These are phyloP conservation scores for Nitzschia inconspicua DNA, from an alignment of 108 stramenopile genomes.

Conservation along the genomic window DNA sequence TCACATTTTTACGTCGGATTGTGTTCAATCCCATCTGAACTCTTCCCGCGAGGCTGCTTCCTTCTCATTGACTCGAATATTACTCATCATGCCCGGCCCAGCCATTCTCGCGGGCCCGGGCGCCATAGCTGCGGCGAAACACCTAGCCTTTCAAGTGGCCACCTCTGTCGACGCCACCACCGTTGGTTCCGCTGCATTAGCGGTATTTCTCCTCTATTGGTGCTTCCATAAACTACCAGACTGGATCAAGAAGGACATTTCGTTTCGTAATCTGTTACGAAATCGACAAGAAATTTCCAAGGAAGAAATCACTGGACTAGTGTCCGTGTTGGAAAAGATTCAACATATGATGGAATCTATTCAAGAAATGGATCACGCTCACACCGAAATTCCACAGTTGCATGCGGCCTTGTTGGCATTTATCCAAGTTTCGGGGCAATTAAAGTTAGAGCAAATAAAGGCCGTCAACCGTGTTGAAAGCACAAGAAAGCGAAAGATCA, in stretches of 20 bases:
- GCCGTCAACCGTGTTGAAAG: not conserved
- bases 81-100: conserved; percentile 23
- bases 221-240: conserved; percentile 40
- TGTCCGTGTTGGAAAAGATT: conserved; percentile 46
- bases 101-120: conserved; percentile 25
- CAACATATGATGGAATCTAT: conserved; percentile 37
- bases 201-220: conserved; percentile 20
- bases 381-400: conserved; percentile 43
- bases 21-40: too few relatives aligned
- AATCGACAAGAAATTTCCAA: not conserved
- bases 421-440: conserved; percentile 44
- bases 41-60: too few relatives aligned
- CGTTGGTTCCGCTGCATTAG: conserved; percentile 19
- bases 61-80: not conserved
- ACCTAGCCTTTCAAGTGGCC: conserved; percentile 17
- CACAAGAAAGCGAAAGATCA: not conserved
- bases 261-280: conserved; percentile 24
- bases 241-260: conserved; percentile 61
- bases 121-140: conserved; percentile 26
- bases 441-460: conserved; percentile 8
- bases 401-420: conserved; percentile 63
- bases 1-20: too few relatives aligned
- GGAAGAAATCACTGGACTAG: conserved; percentile 43
- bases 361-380: conserved; percentile 36
- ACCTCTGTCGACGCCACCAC: conserved; percentile 6